Evolutionary conservation across 306 rosid species (phyloP).

Genomic region (Phaseolus lunatus): DNA sequence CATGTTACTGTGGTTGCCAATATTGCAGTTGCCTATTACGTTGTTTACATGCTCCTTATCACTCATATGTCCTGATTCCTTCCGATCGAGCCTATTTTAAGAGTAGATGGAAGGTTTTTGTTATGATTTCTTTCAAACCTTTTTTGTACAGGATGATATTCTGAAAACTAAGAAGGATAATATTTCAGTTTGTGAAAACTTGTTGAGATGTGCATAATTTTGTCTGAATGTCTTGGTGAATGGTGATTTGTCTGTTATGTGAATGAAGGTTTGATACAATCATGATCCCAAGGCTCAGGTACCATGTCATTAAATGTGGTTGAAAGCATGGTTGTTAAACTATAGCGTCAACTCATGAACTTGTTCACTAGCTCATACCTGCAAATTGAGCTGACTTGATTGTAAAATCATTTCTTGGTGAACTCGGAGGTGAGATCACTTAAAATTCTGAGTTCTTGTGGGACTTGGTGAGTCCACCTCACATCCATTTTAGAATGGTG

Average conservation of each 20-base stretch:
- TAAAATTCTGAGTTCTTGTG: too few species aligned
- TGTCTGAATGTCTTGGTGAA: not conserved
- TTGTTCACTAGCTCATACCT: too few species aligned
- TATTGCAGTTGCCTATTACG: not conserved
- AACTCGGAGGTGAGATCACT: too few species aligned
- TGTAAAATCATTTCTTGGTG: too few species aligned
- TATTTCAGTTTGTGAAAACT: conserved; percentile 16
- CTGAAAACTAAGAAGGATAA: conserved; percentile 12
- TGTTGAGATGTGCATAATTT: not conserved
- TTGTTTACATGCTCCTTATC: conserved; percentile 2
- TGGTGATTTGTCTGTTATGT: conserved; percentile 9
- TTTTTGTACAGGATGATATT: not conserved
- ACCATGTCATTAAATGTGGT: not conserved
- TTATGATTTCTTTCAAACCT: not conserved
- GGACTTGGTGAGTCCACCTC: too few species aligned
- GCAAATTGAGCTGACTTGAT: too few species aligned
- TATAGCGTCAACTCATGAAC: not conserved
- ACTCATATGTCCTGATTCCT: conserved; percentile 10
- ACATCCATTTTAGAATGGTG: too few species aligned
- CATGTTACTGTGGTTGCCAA: conserved; percentile 20
- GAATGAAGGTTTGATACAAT: conserved; percentile 11
- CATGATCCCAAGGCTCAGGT: not conserved
- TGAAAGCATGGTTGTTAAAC: not conserved
- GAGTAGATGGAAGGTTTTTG: conserved; percentile 1
- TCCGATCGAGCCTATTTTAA: not conserved